These are phyloP conservation scores for Neurospora pannonica DNA, from an alignment of 495 filamentous ascomycete genomes.

Conservation along the genomic window DNA sequence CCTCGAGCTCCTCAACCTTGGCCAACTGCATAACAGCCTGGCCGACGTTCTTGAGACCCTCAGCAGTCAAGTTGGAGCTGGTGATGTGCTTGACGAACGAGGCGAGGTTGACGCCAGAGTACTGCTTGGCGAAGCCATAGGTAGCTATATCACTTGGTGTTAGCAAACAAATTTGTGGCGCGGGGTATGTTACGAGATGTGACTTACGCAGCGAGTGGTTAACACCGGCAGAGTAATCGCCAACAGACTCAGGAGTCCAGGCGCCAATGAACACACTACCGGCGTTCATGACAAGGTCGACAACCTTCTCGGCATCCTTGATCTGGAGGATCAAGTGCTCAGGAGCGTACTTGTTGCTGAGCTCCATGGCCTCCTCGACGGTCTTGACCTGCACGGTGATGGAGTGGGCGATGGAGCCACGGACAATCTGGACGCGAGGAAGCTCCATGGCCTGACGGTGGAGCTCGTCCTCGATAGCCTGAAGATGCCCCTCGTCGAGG, in stretches of 20 bases:
- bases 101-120: conserved; percentile 91
- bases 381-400: conserved; percentile 75
- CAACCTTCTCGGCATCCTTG: conserved; percentile 56
- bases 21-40: conserved; percentile 88
- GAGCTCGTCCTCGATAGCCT: conserved; percentile 81
- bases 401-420: conserved; percentile 83
- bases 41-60: conserved; percentile 76
- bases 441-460: conserved; percentile 81
- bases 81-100: conserved; percentile 97
- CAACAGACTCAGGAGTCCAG: conserved; percentile 96
- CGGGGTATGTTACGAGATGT: background rate
- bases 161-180: background rate
- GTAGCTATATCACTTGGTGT: conserved; percentile 54
- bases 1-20: conserved; percentile 88
- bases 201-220: conserved; percentile 93
- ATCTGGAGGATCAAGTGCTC: conserved; percentile 95
- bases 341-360: conserved; percentile 93
- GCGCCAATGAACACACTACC: conserved; percentile 90
- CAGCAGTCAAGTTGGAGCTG: conserved; percentile 73
- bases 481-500: conserved; percentile 58
- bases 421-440: conserved; percentile 85
- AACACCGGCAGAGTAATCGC: conserved; percentile 94
- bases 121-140: conserved; percentile 95
- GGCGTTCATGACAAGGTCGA: conserved; percentile 80
- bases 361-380: conserved; percentile 71